Evolutionary conservation across 169 alveolate species (phyloP).

Genomic region (Perkinsus marinus): DNA sequence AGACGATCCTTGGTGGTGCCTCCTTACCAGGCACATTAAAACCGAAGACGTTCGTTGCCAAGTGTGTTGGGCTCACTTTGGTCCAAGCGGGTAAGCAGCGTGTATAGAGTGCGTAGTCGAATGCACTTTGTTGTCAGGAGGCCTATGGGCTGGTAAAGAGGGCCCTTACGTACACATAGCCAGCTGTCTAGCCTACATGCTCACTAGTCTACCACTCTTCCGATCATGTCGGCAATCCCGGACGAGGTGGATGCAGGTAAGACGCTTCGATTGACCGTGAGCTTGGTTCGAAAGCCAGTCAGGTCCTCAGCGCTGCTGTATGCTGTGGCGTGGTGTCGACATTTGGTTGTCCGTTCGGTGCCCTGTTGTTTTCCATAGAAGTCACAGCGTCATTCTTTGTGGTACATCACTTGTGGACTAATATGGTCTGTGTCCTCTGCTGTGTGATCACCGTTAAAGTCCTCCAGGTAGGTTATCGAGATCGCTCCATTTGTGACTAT

Average conservation of each 20-base stretch:
- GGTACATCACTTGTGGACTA: conserved; percentile 49
- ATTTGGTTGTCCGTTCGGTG: conserved; percentile 60
- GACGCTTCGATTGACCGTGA: conserved; percentile 15
- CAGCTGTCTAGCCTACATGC: conserved; percentile 45
- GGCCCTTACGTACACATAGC: conserved; percentile 66
- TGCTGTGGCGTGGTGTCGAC: conserved; percentile 57
- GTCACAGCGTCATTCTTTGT: conserved; percentile 52
- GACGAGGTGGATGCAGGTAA: not conserved
- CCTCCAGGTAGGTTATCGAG: not conserved
- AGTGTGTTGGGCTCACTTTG: conserved; percentile 45
- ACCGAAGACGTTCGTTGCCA: conserved; percentile 45
- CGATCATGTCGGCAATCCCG: not conserved
- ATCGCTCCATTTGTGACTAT: not conserved
- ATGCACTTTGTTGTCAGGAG: conserved; percentile 8
- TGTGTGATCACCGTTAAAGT: conserved; percentile 36
- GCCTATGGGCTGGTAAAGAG: conserved; percentile 58
- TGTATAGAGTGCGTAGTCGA: not conserved
- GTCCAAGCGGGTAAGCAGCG: conserved; percentile 26
- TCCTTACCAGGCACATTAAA: conserved; percentile 38
- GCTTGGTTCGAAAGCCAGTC: conserved; percentile 11
- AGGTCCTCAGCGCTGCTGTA: conserved; percentile 51
- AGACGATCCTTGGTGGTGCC: conserved; percentile 53
- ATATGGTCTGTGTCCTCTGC: conserved; percentile 41
- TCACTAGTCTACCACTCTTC: conserved; percentile 37
- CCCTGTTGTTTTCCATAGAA: conserved; percentile 54